Evolutionary conservation across 2,329 filamentous ascomycete species (phyloP).

Genomic region (Exutisphaerella laricina): DNA sequence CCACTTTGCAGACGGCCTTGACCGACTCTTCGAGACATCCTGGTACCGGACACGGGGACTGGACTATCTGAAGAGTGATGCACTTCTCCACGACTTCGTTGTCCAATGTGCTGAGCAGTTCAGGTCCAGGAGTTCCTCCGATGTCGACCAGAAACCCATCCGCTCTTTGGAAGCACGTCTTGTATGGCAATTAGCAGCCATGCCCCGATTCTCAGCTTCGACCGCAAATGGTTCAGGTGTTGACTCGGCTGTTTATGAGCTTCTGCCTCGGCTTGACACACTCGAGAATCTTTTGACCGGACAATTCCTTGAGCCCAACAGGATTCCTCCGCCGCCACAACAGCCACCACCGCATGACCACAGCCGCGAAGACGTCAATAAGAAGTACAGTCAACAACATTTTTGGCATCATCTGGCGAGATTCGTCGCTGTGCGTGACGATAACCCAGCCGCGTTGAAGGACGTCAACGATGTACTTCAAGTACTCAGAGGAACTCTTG

Average conservation of each 20-base stretch:
- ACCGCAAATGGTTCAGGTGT: slow-evolving; percentile 39
- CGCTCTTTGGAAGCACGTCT: slow-evolving; percentile 55
- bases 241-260: slow-evolving; percentile 49
- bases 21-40: slow-evolving; percentile 70
- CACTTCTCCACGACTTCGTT: slow-evolving; percentile 60
- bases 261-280: slow-evolving; percentile 62
- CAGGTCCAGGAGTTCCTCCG: slow-evolving; percentile 21
- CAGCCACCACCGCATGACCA: slow-evolving; percentile 25
- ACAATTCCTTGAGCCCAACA: slow-evolving; percentile 59
- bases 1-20: slow-evolving; percentile 69
- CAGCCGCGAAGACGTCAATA: slow-evolving; percentile 31
- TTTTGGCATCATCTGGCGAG: slow-evolving; percentile 79
- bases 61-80: slow-evolving; percentile 50
- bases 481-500: slow-evolving; percentile 64
- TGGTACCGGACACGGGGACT: slow-evolving; percentile 66
- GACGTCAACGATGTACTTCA: slow-evolving; percentile 61
- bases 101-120: slow-evolving; percentile 54
- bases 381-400: slow-evolving; percentile 53
- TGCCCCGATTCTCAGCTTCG: slow-evolving; percentile 41
- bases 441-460: slow-evolving; percentile 45
- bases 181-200: slow-evolving; percentile 54
- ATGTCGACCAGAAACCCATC: slow-evolving; percentile 17
- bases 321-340: slow-evolving; percentile 44
- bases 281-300: slow-evolving; percentile 73
- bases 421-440: slow-evolving; percentile 61